Base-by-base conservation (phyloP, 164 flowering plant genomes). In the Sextonia rubra region DNA sequence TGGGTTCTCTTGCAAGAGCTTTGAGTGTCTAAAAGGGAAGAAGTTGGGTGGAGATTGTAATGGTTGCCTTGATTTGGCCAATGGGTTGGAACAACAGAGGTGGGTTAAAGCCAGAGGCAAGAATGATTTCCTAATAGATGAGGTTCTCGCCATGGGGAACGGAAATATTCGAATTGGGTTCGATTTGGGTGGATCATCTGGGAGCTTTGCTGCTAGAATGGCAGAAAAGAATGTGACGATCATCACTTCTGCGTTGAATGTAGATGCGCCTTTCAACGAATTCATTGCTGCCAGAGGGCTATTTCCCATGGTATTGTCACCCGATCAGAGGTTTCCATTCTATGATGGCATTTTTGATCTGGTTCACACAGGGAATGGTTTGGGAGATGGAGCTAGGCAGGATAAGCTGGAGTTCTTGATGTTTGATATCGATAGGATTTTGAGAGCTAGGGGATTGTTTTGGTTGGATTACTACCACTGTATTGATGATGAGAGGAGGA, bases 241-340 rank as follows among this genome's bases (percentile, higher is more conserved):
- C 25, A 74, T 93, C 20, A 93, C 99, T 17, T 81, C 81, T 27
- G 79, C 90, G 24, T 73, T 91, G 83, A 90, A 96, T 76, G 71
- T 78, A 0, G 94, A 90, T 78, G 98, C 97, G 7, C 98, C 98
- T 0, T 88, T 77, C 69, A 91, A 79, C 63, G 98, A 93, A 55
- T 96, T 96, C 80, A 83, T 93, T 32, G 92, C 99, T 44, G 92
- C 98, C 25, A 89, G 99, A 74, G 99, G 98, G 27, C 84, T 96
- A 61, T 90, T 96, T 60, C 97, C 99, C 2, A 25, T 93, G 82
- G 88, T 78, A 65, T 71, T 91, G 74, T 89, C 92, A 78, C 80
- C 86, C 61, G 92, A 91, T 77, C 94, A 93, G 74, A 86, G 99
- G 80, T 89, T 96, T 68, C 98, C 99, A 0, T 89, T 96, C 74